These are phyloP conservation scores for Moesziomyces sp. DNA, from an alignment of 1,284 basidiomycete genomes.

Conservation along the genomic window DNA sequence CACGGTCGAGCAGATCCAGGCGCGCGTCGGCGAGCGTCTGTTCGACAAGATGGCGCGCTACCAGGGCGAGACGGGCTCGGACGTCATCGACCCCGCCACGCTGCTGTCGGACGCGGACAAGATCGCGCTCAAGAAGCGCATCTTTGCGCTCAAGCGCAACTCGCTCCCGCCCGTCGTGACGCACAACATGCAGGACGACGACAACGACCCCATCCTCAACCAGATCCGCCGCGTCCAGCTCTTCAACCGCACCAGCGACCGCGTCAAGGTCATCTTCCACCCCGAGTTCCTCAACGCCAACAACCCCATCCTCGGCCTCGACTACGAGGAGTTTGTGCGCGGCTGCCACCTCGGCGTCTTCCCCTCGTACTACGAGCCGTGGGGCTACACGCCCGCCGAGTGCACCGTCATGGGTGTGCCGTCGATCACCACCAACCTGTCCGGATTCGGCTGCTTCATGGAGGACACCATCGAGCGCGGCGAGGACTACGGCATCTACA, in stretches of 20 bases:
- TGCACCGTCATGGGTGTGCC: conserved; percentile 91
- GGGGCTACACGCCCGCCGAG: conserved; percentile 79
- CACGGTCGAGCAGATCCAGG: conserved; percentile 89
- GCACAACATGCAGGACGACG: conserved; percentile 97
- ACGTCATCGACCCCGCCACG: conserved; percentile 67
- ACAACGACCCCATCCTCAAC: conserved; percentile 89
- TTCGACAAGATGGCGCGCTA: conserved; percentile 94
- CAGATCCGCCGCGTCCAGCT: conserved; percentile 92
- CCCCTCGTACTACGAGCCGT: conserved; percentile 92
- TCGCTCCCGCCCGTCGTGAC: conserved; percentile 91
- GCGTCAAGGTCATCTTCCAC: conserved; percentile 97
- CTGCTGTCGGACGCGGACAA: conserved; percentile 91
- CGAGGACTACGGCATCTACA: conserved; percentile 77
- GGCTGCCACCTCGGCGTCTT: conserved; percentile 98
- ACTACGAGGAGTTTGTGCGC: conserved; percentile 98
- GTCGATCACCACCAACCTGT: conserved; percentile 94
- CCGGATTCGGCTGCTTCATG: conserved; percentile 98
- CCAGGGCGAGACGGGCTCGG: conserved; percentile 72
- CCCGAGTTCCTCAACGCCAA: conserved; percentile 98
- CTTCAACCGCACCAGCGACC: conserved; percentile 84
- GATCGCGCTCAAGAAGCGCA: conserved; percentile 93
- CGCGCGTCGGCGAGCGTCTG: conserved; percentile 86
- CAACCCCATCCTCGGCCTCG: conserved; percentile 94
- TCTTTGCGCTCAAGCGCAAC: conserved; percentile 93
- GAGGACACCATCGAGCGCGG: conserved; percentile 91